Evolutionary conservation across 306 rosid species (phyloP).

Genomic region (Cicer bijugum): DNA sequence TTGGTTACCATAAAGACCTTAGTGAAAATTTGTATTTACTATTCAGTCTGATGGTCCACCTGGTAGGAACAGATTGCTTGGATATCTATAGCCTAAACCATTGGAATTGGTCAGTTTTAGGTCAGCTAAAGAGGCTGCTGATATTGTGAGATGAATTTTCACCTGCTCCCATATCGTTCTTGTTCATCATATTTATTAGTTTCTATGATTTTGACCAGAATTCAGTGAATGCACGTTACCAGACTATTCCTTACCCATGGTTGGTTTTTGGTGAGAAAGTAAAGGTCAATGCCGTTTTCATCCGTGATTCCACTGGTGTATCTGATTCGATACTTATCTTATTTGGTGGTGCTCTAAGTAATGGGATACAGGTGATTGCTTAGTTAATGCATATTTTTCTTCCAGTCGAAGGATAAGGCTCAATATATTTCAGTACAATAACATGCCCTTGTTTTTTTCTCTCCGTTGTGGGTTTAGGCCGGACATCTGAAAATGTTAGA

Average conservation of each 20-base stretch:
- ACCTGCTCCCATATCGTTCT: constrained; percentile 6
- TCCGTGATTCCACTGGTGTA: constrained; percentile 96
- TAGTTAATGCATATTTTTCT: constrained; percentile 15
- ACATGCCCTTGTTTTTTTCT: not conserved
- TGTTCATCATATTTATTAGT: constrained; percentile 28
- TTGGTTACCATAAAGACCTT: not conserved
- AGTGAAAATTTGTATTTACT: not conserved
- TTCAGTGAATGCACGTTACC: constrained; percentile 91
- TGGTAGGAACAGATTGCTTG: constrained; percentile 3
- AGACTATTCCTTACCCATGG: constrained; percentile 96
- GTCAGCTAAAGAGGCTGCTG: not conserved
- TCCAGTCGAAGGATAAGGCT: constrained; percentile 5
- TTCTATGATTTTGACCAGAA: constrained; percentile 64
- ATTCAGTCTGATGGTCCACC: not conserved
- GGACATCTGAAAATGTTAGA: constrained; percentile 94
- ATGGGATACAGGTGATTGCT: constrained; percentile 78
- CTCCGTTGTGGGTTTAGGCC: constrained; percentile 53
- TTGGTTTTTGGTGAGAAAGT: constrained; percentile 95
- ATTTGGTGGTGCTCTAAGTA: constrained; percentile 75
- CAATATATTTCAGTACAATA: constrained; percentile 35
- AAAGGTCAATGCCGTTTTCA: constrained; percentile 85
- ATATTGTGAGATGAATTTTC: constrained; percentile 8
- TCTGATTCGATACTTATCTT: constrained; percentile 88
- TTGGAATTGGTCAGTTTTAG: constrained; percentile 13
- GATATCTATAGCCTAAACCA: not conserved